Conservation (phyloP, 2,329 filamentous ascomycete genomes). For the Claviceps africana region DNA sequence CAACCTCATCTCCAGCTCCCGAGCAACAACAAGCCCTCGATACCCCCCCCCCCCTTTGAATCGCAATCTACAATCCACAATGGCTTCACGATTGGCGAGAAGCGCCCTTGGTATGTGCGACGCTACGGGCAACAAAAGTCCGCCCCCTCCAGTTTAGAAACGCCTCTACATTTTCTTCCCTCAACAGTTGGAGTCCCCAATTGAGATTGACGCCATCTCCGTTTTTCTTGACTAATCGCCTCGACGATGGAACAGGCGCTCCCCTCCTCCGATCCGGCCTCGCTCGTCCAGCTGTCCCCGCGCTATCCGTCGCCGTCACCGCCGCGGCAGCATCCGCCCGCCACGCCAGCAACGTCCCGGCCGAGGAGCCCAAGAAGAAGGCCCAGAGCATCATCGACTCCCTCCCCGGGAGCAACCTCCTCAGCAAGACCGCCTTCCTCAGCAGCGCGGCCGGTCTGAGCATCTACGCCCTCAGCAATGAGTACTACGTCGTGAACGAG, state of each 20-base stretch:
- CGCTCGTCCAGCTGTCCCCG: slow-evolving; percentile 60
- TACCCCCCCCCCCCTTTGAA: slow-evolving; percentile 37
- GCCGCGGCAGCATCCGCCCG: slow-evolving; percentile 40
- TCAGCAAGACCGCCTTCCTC: slow-evolving; percentile 94
- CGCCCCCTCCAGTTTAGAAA: not conserved
- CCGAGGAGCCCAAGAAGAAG: slow-evolving; percentile 89
- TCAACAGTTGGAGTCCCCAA: slow-evolving; percentile 16
- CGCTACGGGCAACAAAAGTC: slow-evolving; percentile 4
- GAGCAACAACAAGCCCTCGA: slow-evolving; percentile 30
- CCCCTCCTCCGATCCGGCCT: slow-evolving; percentile 76
- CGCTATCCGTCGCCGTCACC: slow-evolving; percentile 49
- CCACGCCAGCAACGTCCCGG: slow-evolving; percentile 61
- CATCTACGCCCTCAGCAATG: slow-evolving; percentile 94
- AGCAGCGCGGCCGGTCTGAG: slow-evolving; percentile 83
- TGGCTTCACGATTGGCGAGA: slow-evolving; percentile 96
- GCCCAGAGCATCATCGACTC: slow-evolving; percentile 89
- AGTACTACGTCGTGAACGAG: slow-evolving; percentile 99
- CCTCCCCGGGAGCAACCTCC: slow-evolving; percentile 77
- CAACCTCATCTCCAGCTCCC: slow-evolving; percentile 31
- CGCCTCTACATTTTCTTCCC: not conserved
- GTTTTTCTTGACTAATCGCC: not conserved
- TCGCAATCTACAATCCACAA: slow-evolving; percentile 50
- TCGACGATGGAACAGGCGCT: slow-evolving; percentile 48
- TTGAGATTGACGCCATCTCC: not conserved
- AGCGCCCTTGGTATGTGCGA: slow-evolving; percentile 73